phyloP scores from a whole-genome alignment of 805 yeast species.

The Metschnikowia borealis region DNA sequence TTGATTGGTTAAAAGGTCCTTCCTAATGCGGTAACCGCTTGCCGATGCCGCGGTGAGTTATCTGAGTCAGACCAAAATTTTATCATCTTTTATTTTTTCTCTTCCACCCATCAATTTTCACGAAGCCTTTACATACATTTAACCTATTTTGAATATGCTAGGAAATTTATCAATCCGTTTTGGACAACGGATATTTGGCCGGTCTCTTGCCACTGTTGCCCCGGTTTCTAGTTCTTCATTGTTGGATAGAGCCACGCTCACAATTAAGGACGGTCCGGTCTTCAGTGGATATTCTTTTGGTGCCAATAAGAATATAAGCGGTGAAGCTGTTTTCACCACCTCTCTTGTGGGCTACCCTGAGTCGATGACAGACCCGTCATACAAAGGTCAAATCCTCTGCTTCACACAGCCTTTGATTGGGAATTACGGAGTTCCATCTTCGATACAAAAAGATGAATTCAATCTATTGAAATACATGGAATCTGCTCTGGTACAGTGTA shows the following conservation, averaged over 20 bases:
- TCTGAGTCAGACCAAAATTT: constrained; percentile 16
- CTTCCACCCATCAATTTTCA: constrained; percentile 1
- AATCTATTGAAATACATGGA: constrained; percentile 88
- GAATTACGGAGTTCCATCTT: constrained; percentile 96
- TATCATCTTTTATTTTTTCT: not conserved
- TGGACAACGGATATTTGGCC: constrained; percentile 14
- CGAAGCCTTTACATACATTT: not conserved
- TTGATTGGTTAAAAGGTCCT: constrained; percentile 11
- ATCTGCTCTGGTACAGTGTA: constrained; percentile 85
- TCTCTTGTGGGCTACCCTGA: constrained; percentile 98
- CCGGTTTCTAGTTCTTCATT: constrained; percentile 33
- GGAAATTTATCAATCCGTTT: not conserved
- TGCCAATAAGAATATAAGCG: constrained; percentile 85
- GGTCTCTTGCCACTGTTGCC: constrained; percentile 32
- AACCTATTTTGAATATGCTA: not conserved
- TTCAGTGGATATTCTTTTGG: constrained; percentile 95
- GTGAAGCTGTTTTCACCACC: constrained; percentile 97
- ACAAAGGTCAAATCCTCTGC: constrained; percentile 93
- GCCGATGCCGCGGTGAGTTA: constrained; percentile 25
- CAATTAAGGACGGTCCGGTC: constrained; percentile 89
- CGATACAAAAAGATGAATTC: constrained; percentile 73
- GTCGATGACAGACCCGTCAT: constrained; percentile 98
- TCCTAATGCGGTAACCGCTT: constrained; percentile 18
- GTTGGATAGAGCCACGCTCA: constrained; percentile 80
- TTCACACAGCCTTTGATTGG: constrained; percentile 98